phyloP scores from a whole-genome alignment of 1,284 basidiomycete species.

The Hemileia vastatrix region DNA sequence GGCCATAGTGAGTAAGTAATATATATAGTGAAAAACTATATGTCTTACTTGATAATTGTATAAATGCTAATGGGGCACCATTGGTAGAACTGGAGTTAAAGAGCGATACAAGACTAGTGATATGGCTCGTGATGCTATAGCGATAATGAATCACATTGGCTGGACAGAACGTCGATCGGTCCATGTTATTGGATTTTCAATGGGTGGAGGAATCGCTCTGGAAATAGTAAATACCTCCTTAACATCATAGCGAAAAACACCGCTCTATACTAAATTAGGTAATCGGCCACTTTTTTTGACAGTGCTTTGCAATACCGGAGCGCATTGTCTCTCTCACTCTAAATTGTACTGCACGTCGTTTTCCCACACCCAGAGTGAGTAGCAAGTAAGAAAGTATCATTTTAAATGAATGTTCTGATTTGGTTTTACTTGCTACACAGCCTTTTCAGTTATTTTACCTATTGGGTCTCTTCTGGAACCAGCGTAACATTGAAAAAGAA shows the following conservation, averaged over 20 bases:
- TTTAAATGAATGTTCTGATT: no score
- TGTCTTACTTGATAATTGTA: not conserved
- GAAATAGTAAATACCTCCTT: not conserved
- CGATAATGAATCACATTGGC: conserved; percentile 59
- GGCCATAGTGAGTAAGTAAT: conserved; percentile 60
- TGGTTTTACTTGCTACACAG: no score
- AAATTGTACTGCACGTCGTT: not conserved
- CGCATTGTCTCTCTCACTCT: conserved; percentile 59
- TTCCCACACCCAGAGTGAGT: not conserved
- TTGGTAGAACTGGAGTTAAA: conserved; percentile 25
- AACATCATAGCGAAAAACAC: not conserved
- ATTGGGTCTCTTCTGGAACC: not conserved
- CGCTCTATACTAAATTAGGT: not conserved
- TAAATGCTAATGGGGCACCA: conserved; percentile 5
- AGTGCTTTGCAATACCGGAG: conserved; percentile 57
- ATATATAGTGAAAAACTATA: not conserved
- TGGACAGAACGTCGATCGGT: conserved; percentile 59
- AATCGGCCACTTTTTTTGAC: conserved; percentile 47
- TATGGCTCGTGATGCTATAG: conserved; percentile 67
- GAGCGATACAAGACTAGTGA: conserved; percentile 53
- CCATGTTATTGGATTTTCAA: conserved; percentile 65
- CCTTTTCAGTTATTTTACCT: no score
- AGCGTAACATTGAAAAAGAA: not conserved
- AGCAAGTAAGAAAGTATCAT: not conserved
- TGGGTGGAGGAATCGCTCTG: conserved; percentile 72